These are phyloP conservation scores for Venturia nashicola DNA, from an alignment of 2,329 filamentous ascomycete species.

Conservation along the genomic window DNA sequence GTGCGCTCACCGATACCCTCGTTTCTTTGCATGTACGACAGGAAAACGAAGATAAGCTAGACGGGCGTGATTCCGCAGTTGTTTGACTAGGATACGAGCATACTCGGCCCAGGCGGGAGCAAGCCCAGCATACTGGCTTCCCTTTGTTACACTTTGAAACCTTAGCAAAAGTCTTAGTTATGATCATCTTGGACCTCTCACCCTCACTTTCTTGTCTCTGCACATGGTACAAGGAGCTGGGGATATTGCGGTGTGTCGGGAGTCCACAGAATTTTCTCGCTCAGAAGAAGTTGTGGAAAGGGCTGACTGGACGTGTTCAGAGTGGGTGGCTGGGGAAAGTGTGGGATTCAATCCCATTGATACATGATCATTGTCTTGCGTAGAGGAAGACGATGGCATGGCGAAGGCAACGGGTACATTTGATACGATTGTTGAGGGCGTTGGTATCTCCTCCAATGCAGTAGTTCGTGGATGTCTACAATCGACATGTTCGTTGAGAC, in stretches of 20 bases:
- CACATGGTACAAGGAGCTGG: background rate
- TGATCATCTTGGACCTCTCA: background rate
- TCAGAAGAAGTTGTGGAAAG: background rate
- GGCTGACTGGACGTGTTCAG: background rate
- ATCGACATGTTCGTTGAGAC: background rate
- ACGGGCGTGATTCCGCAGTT: background rate
- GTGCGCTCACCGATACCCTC: no score
- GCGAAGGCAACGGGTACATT: background rate
- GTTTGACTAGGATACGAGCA: background rate
- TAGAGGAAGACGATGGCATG: background rate
- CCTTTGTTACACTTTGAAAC: background rate
- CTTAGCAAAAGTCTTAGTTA: background rate
- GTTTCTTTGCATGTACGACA: no score
- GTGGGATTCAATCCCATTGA: background rate
- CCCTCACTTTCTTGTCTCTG: background rate
- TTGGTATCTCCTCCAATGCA: background rate
- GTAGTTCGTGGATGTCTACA: background rate
- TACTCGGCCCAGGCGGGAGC: background rate
- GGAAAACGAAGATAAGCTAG: no score
- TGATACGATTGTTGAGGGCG: background rate
- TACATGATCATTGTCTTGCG: background rate
- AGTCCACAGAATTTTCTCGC: background rate
- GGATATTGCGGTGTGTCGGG: background rate
- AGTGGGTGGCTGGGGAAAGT: no score
- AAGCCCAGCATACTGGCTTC: background rate